A percentile compares a stretch with the other conserved stretches of the same genome.
Evolutionary conservation across 208 protist species (phyloP).

Genomic region (Strigomonas culicis): DNA sequence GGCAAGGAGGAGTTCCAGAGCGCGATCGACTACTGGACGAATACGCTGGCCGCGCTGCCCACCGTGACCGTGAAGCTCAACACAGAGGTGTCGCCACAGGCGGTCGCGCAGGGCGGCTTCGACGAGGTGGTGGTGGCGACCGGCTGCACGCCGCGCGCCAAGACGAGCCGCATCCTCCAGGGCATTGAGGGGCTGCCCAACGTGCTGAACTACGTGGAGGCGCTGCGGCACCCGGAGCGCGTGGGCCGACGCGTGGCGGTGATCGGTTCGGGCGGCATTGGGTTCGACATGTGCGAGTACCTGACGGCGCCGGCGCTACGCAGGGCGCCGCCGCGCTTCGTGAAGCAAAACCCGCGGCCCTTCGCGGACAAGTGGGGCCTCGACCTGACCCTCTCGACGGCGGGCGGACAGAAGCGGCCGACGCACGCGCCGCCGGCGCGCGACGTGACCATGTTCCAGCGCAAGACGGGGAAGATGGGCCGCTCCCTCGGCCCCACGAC

Average conservation of each 20-base stretch:
- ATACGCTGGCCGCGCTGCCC: constrained; percentile 19
- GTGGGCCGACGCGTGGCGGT: constrained; percentile 80
- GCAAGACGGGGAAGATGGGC: constrained; percentile 78
- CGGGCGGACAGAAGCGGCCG: constrained; percentile 46
- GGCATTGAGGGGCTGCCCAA: constrained; percentile 58
- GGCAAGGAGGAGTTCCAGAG: constrained; percentile 88
- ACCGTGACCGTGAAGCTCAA: constrained; percentile 33
- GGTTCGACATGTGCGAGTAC: constrained; percentile 90
- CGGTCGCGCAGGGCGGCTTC: constrained; percentile 25
- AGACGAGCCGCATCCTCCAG: constrained; percentile 37
- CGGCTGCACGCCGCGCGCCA: constrained; percentile 63
- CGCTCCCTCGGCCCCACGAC: constrained; percentile 79
- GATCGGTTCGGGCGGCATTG: constrained; percentile 92
- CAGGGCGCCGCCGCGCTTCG: constrained; percentile 3
- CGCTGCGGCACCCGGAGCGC: constrained; percentile 46
- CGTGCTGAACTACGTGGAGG: constrained; percentile 84
- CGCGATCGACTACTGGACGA: constrained; percentile 72
- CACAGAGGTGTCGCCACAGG: constrained; percentile 20
- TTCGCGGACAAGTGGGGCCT: constrained; percentile 82
- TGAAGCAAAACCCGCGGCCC: constrained; percentile 21
- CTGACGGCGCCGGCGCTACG: constrained; percentile 28
- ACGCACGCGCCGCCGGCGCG: constrained; percentile 17
- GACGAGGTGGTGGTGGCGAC: constrained; percentile 80
- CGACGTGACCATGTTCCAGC: constrained; percentile 69
- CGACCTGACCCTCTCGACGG: constrained; percentile 10